A percentile compares a stretch with the other conserved stretches of the same genome.
Evolutionary conservation across 768 basidiomycete species (phyloP).

Genomic region (Cystoderma amianthinum): DNA sequence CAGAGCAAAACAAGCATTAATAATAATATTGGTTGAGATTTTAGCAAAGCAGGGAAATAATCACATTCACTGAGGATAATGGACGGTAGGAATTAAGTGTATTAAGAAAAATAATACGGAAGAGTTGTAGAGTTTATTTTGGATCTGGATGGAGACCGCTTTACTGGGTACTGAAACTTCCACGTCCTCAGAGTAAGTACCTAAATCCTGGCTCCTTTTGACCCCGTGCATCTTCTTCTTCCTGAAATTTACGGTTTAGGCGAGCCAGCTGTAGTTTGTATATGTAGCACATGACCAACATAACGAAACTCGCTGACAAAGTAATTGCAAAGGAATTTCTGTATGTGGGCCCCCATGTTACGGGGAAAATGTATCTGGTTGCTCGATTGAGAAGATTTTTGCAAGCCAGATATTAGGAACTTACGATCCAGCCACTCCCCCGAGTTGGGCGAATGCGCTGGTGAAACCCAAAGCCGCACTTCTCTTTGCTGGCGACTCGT

Average conservation of each 20-base stretch:
- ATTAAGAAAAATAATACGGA: no score
- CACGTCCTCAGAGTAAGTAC: neutral
- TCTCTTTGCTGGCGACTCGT: constrained; percentile 59
- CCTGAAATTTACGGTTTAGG: constrained; percentile 18
- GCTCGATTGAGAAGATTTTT: neutral
- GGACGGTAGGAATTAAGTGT: no score
- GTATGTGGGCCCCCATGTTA: constrained; percentile 45
- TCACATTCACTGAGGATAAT: no score
- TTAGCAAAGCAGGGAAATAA: no score
- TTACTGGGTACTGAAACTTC: neutral
- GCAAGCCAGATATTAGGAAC: constrained; percentile 10
- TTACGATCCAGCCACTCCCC: constrained; percentile 55
- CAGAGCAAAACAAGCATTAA: no score
- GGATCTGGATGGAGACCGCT: no score
- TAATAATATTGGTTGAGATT: no score
- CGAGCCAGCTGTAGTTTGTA: constrained; percentile 19
- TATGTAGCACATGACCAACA: constrained; percentile 25
- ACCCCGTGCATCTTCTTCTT: constrained; percentile 1
- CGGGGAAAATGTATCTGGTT: constrained; percentile 41
- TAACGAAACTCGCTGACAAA: constrained; percentile 35
- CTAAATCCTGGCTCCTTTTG: constrained; percentile 2
- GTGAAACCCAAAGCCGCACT: constrained; percentile 60
- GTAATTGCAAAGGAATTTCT: constrained; percentile 48
- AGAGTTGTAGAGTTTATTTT: no score
- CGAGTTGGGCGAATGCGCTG: constrained; percentile 55